phyloP scores from a whole-genome alignment of 2,329 filamentous ascomycete genomes.

The Apiospora koreana region DNA sequence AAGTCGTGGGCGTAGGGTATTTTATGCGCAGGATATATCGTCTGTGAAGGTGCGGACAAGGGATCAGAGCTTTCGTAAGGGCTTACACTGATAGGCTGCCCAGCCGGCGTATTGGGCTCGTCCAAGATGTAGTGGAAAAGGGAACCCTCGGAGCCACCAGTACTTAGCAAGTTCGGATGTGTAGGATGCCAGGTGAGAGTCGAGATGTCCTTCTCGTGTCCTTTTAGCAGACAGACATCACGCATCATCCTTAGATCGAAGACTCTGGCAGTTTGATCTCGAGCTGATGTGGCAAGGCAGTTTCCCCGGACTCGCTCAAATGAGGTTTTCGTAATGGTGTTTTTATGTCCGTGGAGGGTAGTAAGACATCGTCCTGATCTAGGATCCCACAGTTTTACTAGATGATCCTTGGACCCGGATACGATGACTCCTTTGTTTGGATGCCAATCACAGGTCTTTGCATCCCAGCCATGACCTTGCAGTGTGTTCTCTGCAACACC shows the following conservation, averaged over 20 bases:
- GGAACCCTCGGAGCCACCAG: conserved; percentile 85
- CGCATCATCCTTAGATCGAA: conserved; percentile 99
- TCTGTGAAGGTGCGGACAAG: conserved; percentile 76
- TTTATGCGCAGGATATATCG: conserved; percentile 89
- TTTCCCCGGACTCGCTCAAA: conserved; percentile 86
- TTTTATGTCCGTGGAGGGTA: conserved; percentile 95
- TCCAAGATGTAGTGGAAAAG: conserved; percentile 95
- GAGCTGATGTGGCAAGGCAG: conserved; percentile 86
- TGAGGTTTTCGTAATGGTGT: conserved; percentile 88
- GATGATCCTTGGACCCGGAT: conserved; percentile 95
- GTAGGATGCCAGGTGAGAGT: conserved; percentile 93
- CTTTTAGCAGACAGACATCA: conserved; percentile 88
- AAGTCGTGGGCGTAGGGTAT: conserved; percentile 89
- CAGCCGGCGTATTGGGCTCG: conserved; percentile 82
- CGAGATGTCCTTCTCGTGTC: conserved; percentile 94
- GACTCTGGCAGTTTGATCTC: conserved; percentile 89
- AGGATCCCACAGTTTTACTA: conserved; percentile 99
- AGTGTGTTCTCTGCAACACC: conserved; percentile 81
- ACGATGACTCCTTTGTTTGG: conserved; percentile 91
- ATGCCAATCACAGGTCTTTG: conserved; percentile 97
- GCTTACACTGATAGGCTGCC: conserved; percentile 69
- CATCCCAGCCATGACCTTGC: conserved; percentile 96
- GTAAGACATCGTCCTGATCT: conserved; percentile 86
- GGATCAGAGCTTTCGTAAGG: conserved; percentile 87
- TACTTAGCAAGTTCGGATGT: conserved; percentile 85